phyloP scores from a whole-genome alignment of 75 land plant species.

The Cunninghamia lanceolata region DNA sequence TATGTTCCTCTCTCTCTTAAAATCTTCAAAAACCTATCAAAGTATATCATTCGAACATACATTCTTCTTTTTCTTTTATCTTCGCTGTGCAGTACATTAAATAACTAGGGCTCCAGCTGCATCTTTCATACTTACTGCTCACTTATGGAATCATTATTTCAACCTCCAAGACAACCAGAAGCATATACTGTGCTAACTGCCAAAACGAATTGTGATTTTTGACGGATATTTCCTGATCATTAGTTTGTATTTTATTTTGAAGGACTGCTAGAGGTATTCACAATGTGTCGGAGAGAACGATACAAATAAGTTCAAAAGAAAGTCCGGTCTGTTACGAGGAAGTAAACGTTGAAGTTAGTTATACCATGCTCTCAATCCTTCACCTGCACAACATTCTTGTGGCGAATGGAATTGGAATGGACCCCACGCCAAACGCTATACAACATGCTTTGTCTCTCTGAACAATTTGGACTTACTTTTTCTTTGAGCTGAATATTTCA shows the following conservation, averaged over 20 bases:
- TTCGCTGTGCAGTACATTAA: neutral
- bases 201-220: neutral
- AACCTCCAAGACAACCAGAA: neutral
- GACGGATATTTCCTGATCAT: neutral
- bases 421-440: neutral
- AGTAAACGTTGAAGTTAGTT: neutral
- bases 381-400: neutral
- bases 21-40: constrained; percentile 19
- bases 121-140: neutral
- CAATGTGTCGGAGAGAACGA: neutral
- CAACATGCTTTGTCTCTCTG: too few relatives aligned
- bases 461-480: too few relatives aligned
- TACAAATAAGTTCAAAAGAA: neutral
- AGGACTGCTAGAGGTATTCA: neutral
- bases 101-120: neutral
- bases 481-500: too few relatives aligned
- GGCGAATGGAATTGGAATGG: too few relatives aligned
- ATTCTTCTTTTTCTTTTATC: neutral
- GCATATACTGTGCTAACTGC: neutral
- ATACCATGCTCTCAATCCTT: neutral
- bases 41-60: neutral
- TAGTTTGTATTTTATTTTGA: neutral
- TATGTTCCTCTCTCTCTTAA: neutral
- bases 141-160: neutral
- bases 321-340: neutral